Conservation (phyloP, 2,329 filamentous ascomycete genomes). For the Pseudohalonectria lignicola region DNA sequence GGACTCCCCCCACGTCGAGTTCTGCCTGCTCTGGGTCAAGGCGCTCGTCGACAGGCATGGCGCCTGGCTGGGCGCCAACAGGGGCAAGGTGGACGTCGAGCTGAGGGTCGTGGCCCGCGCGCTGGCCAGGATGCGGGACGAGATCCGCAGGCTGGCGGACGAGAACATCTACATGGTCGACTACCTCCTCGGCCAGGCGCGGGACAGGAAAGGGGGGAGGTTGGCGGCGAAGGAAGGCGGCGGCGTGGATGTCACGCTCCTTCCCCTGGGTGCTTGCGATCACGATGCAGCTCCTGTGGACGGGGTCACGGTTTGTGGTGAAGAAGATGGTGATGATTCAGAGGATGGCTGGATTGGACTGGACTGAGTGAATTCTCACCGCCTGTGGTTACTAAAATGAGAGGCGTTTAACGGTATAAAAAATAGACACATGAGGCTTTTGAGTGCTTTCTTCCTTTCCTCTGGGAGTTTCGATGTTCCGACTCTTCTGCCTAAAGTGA, state of each 20-base stretch:
- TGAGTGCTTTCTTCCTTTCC: too few relatives aligned
- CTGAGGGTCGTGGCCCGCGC: slow-evolving; percentile 73
- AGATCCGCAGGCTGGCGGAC: slow-evolving; percentile 73
- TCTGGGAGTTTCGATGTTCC: too few relatives aligned
- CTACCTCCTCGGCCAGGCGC: slow-evolving; percentile 54
- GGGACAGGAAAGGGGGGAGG: slow-evolving; percentile 1
- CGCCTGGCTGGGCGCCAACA: slow-evolving; percentile 70
- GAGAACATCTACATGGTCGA: slow-evolving; percentile 85
- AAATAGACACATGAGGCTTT: not conserved
- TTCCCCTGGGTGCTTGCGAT: too few relatives aligned
- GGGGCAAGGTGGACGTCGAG: slow-evolving; percentile 72
- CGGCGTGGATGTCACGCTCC: slow-evolving; percentile 9
- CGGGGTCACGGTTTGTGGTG: slow-evolving; percentile 4
- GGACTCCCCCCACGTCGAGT: slow-evolving; percentile 85
- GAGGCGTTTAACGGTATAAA: not conserved
- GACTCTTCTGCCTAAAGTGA: too few relatives aligned
- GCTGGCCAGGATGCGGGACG: slow-evolving; percentile 67
- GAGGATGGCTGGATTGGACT: slow-evolving; percentile 37
- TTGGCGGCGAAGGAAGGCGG: slow-evolving; percentile 12
- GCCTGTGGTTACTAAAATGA: too few relatives aligned
- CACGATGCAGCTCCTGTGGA: not conserved
- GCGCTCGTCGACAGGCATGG: slow-evolving; percentile 74
- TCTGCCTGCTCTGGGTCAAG: slow-evolving; percentile 89
- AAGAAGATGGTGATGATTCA: slow-evolving; percentile 24
- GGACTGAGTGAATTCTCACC: slow-evolving; percentile 12